Conservation (phyloP, 768 basidiomycete species). For the Chalciporus piperatus region DNA sequence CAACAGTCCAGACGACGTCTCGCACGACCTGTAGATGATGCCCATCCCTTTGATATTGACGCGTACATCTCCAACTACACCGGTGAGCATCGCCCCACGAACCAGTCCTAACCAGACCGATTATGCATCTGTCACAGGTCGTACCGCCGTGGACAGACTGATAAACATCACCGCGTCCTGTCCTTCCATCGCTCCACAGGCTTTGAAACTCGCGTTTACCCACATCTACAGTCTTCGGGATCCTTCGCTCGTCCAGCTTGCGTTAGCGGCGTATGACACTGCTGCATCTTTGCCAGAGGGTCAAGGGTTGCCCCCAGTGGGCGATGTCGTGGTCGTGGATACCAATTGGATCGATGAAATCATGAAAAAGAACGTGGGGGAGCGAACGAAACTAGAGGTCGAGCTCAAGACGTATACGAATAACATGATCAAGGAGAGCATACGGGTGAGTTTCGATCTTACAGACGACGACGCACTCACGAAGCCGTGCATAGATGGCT, state of each 20-base stretch:
- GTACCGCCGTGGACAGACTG: conserved; percentile 72
- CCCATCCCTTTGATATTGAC: conserved; percentile 87
- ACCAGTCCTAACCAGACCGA: not conserved
- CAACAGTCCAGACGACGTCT: conserved; percentile 17
- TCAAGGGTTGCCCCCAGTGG: conserved; percentile 41
- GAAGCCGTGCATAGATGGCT: conserved; percentile 62
- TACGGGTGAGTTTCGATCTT: conserved; percentile 57
- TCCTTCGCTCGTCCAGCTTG: conserved; percentile 51
- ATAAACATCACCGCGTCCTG: conserved; percentile 62
- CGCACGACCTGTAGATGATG: conserved; percentile 61
- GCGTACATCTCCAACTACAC: conserved; percentile 73
- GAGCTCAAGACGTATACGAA: conserved; percentile 93
- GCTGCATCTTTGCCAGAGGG: conserved; percentile 31
- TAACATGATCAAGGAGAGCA: conserved; percentile 99
- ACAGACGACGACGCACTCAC: not conserved
- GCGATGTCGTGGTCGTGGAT: conserved; percentile 55
- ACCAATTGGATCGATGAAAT: conserved; percentile 72
- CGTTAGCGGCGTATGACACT: conserved; percentile 55
- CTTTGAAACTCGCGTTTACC: conserved; percentile 62
- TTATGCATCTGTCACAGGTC: conserved; percentile 44
- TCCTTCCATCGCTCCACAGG: conserved; percentile 69
- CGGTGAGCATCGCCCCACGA: conserved; percentile 40
- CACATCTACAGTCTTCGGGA: conserved; percentile 70
- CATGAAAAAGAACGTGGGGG: conserved; percentile 62
- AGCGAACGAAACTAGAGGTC: conserved; percentile 82